Evolutionary conservation across 768 basidiomycete species (phyloP).

Genomic region (Rhizopogon sp.): DNA sequence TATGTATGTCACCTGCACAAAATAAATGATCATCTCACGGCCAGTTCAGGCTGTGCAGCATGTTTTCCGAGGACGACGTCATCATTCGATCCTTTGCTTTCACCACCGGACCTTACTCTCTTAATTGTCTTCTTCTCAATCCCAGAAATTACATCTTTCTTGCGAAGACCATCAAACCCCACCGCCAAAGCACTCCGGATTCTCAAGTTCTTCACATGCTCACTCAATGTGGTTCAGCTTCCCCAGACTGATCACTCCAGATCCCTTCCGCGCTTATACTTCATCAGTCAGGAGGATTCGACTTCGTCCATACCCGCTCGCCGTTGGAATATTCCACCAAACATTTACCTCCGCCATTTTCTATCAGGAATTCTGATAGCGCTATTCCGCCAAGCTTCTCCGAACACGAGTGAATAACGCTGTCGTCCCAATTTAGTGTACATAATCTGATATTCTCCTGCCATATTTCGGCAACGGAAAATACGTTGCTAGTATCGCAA

Average conservation of each 20-base stretch:
- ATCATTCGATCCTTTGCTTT: neutral
- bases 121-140: neutral
- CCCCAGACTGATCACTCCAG: neutral
- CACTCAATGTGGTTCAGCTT: neutral
- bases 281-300: neutral
- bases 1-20: neutral
- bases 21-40: neutral
- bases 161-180: neutral
- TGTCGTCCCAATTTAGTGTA: neutral
- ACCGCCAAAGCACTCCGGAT: neutral
- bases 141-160: neutral
- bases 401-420: neutral
- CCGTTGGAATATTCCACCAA: neutral
- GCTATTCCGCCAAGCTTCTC: neutral
- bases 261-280: neutral
- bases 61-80: neutral
- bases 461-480: neutral
- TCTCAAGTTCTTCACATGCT: neutral
- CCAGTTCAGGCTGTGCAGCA: neutral
- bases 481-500: neutral
- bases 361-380: neutral
- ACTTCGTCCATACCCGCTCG: neutral
- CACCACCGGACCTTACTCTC: neutral
- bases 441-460: neutral
- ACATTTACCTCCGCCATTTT: neutral